These are phyloP conservation scores for Coemansia reversa DNA, from an alignment of 192 early-diverging fungal species.

Conservation along the genomic window DNA sequence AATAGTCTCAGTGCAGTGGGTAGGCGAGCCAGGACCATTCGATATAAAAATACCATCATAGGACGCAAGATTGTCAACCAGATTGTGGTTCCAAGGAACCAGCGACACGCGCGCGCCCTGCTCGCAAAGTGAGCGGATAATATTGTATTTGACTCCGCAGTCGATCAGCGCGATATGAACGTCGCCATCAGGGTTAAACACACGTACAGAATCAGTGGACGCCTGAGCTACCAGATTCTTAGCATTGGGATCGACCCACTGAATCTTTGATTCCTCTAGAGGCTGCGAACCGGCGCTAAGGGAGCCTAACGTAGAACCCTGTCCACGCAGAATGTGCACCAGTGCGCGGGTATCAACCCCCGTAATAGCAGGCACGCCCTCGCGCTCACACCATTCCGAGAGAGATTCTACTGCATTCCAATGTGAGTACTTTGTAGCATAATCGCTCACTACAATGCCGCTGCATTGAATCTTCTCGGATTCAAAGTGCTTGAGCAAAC, in stretches of 20 bases:
- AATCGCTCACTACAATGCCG: constrained; percentile 89
- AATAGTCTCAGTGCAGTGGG: constrained; percentile 65
- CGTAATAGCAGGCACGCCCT: constrained; percentile 81
- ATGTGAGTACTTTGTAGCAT: constrained; percentile 88
- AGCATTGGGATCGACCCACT: constrained; percentile 70
- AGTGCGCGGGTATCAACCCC: constrained; percentile 93
- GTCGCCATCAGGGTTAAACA: constrained; percentile 76
- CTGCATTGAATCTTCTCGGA: constrained; percentile 79
- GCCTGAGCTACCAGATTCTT: constrained; percentile 79
- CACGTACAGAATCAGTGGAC: constrained; percentile 66
- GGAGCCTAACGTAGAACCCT: constrained; percentile 83
- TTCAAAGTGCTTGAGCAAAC: constrained; percentile 86
- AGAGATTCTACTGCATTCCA: constrained; percentile 92
- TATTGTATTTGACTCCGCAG: constrained; percentile 94
- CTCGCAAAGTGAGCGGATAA: constrained; percentile 75
- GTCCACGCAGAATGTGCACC: constrained; percentile 77
- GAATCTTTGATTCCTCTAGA: constrained; percentile 24
- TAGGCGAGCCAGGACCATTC: constrained; percentile 89
- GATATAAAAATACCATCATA: constrained; percentile 91
- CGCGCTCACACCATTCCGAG: constrained; percentile 81
- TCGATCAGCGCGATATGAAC: constrained; percentile 80
- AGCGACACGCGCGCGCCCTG: constrained; percentile 84
- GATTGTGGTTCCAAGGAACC: constrained; percentile 83
- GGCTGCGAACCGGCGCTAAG: constrained; percentile 62
- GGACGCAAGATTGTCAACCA: constrained; percentile 57